Evolutionary conservation across 208 protist genomes (phyloP), one percentile per base, ranked within the genome.

Genomic region (Blechomonas ayalai): DNA sequence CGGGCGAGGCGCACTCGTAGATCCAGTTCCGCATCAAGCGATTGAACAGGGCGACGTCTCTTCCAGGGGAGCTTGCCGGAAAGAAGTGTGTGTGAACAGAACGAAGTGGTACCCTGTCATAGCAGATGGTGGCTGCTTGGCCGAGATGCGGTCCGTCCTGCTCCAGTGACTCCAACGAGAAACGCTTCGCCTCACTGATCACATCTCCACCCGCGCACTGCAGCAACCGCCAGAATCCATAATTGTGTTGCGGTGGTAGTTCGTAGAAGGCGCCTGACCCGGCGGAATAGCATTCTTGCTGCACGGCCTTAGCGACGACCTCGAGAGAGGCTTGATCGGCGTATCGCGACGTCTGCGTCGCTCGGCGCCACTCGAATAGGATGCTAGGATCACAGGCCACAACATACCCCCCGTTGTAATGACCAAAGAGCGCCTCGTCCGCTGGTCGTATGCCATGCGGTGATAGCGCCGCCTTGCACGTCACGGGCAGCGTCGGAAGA

Each of bases 41-140:
- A 56, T 82, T 84, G 57, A 89, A 89, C 15, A 73, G 65, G 9
- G 42, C 56, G 13, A 84, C 50, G 56, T 82, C 54, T 2, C 52
- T 65, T 27, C 32, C 37, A 31, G 44, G 2, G 13, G 37, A 18
- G 38, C 15, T 18, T 8, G 51, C 27, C 16, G 51, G 23, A 19
- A 75, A 56, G 38, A 92, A 78, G 50, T 92, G 83, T 0, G 83
- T 82, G 55, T 89, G 83, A n/a, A 89, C 48, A 0, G 79, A 86
- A 27, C 68, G 38, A 0, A 92, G 54, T 25, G 76, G 79, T 2
- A 13, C 25, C 10, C 52, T 53, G 24, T 88, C 68, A 62, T 92
- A 88, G 27, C 52, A 66, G 13, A 92, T 27, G 1, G 26, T 38
- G 35, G 12, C 0, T 40, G 36, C 13, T 36, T 54, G 8, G 44